Conservation (phyloP, 306 rosid genomes). For the Ochetophila trinervis region DNA sequence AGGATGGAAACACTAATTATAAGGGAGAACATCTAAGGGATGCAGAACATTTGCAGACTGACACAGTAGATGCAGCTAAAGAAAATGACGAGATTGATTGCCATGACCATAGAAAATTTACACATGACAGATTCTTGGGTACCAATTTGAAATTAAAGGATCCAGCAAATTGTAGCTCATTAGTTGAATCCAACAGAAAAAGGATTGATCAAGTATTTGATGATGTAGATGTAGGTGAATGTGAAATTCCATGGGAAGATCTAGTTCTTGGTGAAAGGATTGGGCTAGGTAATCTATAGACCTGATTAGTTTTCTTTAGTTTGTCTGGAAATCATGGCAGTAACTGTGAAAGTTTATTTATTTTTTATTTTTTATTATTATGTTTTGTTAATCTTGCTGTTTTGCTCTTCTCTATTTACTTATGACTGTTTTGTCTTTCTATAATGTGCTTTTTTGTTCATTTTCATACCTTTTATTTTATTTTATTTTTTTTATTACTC, state of each 20-base stretch:
- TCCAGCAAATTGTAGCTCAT: conserved; percentile 51
- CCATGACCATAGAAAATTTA: conserved; percentile 50
- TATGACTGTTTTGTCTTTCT: background rate
- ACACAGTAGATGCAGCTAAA: conserved; percentile 23
- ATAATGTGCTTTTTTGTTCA: too few relatives aligned
- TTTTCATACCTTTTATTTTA: too few relatives aligned
- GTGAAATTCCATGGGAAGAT: conserved; percentile 97
- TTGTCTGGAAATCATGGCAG: conserved; percentile 5
- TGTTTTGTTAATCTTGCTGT: background rate
- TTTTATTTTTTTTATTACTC: too few relatives aligned
- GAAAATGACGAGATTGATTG: conserved; percentile 41
- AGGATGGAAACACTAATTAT: conserved; percentile 34
- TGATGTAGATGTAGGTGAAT: conserved; percentile 87
- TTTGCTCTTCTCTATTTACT: background rate
- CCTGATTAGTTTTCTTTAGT: conserved; percentile 17
- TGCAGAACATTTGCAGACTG: conserved; percentile 34
- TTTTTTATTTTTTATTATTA: background rate
- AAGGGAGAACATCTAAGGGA: conserved; percentile 30
- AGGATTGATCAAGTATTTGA: conserved; percentile 75
- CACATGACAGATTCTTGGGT: conserved; percentile 59
- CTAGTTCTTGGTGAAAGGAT: conserved; percentile 90
- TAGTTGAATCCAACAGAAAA: conserved; percentile 45
- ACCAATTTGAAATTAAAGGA: conserved; percentile 59
- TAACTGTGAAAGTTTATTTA: too few relatives aligned
- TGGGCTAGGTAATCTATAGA: conserved; percentile 72